A percentile compares a stretch with the other conserved stretches of the same genome.
Conservation (phyloP, 495 filamentous ascomycete genomes). For the Extremus antarcticus region DNA sequence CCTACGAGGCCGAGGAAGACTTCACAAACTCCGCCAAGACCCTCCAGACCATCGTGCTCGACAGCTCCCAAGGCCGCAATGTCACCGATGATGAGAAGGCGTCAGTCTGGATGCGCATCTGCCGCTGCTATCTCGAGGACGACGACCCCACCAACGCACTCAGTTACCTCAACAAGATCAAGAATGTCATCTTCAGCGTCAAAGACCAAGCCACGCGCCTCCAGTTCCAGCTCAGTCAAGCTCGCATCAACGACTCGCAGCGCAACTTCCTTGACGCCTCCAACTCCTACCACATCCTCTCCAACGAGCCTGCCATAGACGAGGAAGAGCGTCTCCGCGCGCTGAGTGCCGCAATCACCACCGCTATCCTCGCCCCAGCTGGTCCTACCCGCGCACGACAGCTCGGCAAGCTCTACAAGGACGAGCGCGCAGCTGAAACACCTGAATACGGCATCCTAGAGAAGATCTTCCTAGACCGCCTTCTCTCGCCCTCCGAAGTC, state of each 20-base stretch:
- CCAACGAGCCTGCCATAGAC: constrained; percentile 59
- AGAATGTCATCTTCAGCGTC: constrained; percentile 75
- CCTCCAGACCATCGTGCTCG: constrained; percentile 75
- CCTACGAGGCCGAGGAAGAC: constrained; percentile 73
- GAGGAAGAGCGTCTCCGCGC: constrained; percentile 79
- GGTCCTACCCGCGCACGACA: constrained; percentile 72
- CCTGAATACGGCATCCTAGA: constrained; percentile 83
- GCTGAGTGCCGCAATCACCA: constrained; percentile 78
- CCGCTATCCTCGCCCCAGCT: constrained; percentile 87
- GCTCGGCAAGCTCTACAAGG: constrained; percentile 81
- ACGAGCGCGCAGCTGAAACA: constrained; percentile 67
- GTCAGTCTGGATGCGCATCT: constrained; percentile 81
- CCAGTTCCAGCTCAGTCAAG: constrained; percentile 81
- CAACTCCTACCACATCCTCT: constrained; percentile 76
- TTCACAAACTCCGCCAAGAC: constrained; percentile 64
- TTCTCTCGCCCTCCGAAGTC: constrained; percentile 71
- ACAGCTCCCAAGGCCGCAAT: constrained; percentile 73
- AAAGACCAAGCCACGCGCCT: constrained; percentile 58
- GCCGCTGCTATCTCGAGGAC: constrained; percentile 85
- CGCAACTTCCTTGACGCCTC: constrained; percentile 84
- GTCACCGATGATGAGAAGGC: constrained; percentile 70
- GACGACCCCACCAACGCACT: constrained; percentile 83
- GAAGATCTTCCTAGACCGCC: constrained; percentile 92
- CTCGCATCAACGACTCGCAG: constrained; percentile 83
- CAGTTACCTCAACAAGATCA: constrained; percentile 80